Percentiles rank a stretch among this genome's conserved stretches.
Evolutionary conservation across 1,139 yeast genomes (phyloP).

Genomic region (Schwanniomyces etchellsii): DNA sequence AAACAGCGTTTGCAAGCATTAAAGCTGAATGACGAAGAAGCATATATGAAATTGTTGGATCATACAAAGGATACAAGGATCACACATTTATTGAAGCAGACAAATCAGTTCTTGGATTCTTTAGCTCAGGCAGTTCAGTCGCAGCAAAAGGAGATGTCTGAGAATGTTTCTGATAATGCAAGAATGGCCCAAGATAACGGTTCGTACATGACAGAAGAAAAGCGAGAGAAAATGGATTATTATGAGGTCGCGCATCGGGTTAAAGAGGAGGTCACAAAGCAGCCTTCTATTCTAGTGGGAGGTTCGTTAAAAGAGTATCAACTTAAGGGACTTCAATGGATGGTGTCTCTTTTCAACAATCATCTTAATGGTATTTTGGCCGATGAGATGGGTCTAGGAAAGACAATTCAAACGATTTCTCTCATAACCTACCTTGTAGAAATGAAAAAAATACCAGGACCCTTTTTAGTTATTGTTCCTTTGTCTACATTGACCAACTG

Average conservation of each 20-base stretch:
- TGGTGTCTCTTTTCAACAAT: conserved; percentile 91
- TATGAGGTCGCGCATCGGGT: conserved; percentile 76
- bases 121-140: conserved; percentile 72
- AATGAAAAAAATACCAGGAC: conserved; percentile 67
- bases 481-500: conserved; percentile 80
- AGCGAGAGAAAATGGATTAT: conserved; percentile 61
- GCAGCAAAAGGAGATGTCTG: conserved; percentile 61
- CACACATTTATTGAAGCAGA: conserved; percentile 72
- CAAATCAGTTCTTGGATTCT: conserved; percentile 70
- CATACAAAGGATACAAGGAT: conserved; percentile 82
- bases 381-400: conserved; percentile 97
- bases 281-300: conserved; percentile 69
- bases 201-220: conserved; percentile 35
- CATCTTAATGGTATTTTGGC: conserved; percentile 93
- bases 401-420: conserved; percentile 94
- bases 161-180: conserved; percentile 13
- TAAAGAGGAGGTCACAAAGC: conserved; percentile 58
- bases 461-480: conserved; percentile 77
- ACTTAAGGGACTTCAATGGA: conserved; percentile 93
- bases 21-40: conserved; percentile 81
- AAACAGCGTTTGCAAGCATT: conserved; percentile 83
- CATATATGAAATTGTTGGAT: conserved; percentile 71
- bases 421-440: conserved; percentile 82
- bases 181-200: conserved; percentile 13
- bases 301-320: conserved; percentile 93